These are phyloP conservation scores for Corylus americana DNA, from an alignment of 306 rosid species.

Conservation along the genomic window DNA sequence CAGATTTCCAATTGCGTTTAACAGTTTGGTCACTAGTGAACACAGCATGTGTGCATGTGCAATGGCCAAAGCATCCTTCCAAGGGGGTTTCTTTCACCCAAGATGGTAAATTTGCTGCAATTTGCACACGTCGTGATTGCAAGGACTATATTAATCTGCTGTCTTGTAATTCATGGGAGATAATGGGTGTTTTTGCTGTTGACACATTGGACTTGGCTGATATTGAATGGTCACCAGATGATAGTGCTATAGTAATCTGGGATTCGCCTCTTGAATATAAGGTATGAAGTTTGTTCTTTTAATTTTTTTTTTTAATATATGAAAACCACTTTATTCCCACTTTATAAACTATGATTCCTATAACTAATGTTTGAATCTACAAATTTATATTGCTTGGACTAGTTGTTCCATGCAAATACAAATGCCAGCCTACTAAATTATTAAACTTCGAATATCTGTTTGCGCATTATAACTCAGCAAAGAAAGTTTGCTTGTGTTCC, in stretches of 20 bases:
- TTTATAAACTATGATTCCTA: neutral
- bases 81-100: slow-evolving; percentile 90
- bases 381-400: neutral
- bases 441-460: neutral
- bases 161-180: slow-evolving; percentile 95
- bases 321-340: neutral
- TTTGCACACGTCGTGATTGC: slow-evolving; percentile 95
- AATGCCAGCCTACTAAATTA: neutral
- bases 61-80: slow-evolving; percentile 92
- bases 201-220: slow-evolving; percentile 94
- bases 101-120: slow-evolving; percentile 93
- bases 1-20: slow-evolving; percentile 91
- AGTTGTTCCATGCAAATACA: neutral
- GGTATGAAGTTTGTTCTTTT: slow-evolving; percentile 41
- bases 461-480: neutral
- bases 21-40: slow-evolving; percentile 94
- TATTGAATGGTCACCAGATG: slow-evolving; percentile 97
- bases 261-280: slow-evolving; percentile 95
- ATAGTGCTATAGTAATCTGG: slow-evolving; percentile 95
- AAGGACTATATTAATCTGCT: slow-evolving; percentile 85
- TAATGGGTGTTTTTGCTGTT: slow-evolving; percentile 85
- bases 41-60: slow-evolving; percentile 95
- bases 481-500: neutral
- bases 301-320: slow-evolving; percentile 5
- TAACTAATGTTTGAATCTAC: neutral